A percentile compares a stretch with the other conserved stretches of the same genome.
phyloP scores from a whole-genome alignment of 306 rosid species.

The Acacia melanoxylon region DNA sequence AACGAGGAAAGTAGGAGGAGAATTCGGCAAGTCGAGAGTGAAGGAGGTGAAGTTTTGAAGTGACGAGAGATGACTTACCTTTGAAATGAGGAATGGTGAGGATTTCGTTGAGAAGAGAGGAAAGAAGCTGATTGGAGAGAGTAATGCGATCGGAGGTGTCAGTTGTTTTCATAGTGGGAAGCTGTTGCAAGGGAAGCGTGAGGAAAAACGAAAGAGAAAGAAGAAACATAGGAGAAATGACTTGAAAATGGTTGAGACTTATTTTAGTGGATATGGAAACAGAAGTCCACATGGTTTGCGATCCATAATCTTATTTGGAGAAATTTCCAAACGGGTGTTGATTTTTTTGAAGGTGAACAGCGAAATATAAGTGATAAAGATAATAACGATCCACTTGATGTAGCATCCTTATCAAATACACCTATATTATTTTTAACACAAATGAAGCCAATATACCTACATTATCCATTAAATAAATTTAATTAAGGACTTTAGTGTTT shows the following conservation, averaged over 20 bases:
- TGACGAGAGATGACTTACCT: slow-evolving; percentile 70
- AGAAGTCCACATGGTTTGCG: too few species aligned
- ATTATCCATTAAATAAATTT: too few species aligned
- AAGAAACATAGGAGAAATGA: background rate
- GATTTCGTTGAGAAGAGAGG: slow-evolving; percentile 46
- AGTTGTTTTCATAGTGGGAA: slow-evolving; percentile 48
- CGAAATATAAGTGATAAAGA: too few species aligned
- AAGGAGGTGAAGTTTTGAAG: slow-evolving; percentile 60
- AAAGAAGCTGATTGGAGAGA: slow-evolving; percentile 33
- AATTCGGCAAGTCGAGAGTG: slow-evolving; percentile 67
- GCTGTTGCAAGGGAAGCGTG: background rate
- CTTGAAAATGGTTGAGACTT: background rate
- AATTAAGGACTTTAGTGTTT: too few species aligned
- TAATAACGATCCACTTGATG: too few species aligned
- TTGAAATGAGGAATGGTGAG: slow-evolving; percentile 53
- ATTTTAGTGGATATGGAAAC: too few species aligned
- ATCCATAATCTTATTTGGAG: too few species aligned
- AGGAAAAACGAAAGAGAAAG: background rate
- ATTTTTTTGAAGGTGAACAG: too few species aligned
- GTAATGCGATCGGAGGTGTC: slow-evolving; percentile 39
- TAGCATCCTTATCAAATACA: too few species aligned
- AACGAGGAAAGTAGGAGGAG: slow-evolving; percentile 34
- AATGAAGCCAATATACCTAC: too few species aligned
- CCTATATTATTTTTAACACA: too few species aligned
- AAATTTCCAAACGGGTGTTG: too few species aligned